Percentiles rank a stretch among this genome's conserved stretches.
Conservation (phyloP, 169 alveolate genomes). For the Neospora caninum region DNA sequence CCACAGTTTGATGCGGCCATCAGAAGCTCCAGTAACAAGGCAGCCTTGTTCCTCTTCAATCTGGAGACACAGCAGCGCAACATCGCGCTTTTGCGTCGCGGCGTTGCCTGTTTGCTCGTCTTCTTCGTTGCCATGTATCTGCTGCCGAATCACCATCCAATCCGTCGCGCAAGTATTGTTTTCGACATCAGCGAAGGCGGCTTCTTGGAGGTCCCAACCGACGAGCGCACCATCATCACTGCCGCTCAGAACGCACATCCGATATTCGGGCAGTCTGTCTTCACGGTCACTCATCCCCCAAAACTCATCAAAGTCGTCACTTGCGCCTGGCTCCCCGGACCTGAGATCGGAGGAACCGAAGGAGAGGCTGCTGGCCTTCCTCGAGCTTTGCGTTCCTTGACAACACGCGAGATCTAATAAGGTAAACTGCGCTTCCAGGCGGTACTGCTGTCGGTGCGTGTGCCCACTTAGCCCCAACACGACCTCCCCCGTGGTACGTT, state of each 20-base stretch:
- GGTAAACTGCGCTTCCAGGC: constrained; percentile 13
- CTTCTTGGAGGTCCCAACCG: constrained; percentile 19
- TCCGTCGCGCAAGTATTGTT: not conserved
- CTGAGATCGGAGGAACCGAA: not conserved
- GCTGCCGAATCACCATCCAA: constrained; percentile 12
- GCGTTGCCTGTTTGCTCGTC: not conserved
- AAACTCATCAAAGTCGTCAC: not conserved
- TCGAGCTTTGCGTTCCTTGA: not conserved
- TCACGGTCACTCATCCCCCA: not conserved
- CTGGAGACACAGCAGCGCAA: not conserved
- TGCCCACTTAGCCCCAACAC: not conserved
- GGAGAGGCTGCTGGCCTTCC: not conserved
- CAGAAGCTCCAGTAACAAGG: constrained; percentile 1
- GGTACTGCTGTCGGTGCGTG: not conserved
- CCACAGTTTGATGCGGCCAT: constrained; percentile 1
- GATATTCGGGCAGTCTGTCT: not conserved
- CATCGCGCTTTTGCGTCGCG: not conserved
- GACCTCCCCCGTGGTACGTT: not conserved
- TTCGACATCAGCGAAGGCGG: not conserved
- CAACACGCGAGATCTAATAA: not conserved
- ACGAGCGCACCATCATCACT: constrained; percentile 9
- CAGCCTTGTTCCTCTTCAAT: constrained; percentile 3
- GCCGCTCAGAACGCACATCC: constrained; percentile 14
- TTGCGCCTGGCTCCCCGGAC: not conserved
- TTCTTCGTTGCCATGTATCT: not conserved